A percentile compares a stretch with the other conserved stretches of the same genome.
Conservation (phyloP, 208 protist genomes). For the Porcisia hertigi region DNA sequence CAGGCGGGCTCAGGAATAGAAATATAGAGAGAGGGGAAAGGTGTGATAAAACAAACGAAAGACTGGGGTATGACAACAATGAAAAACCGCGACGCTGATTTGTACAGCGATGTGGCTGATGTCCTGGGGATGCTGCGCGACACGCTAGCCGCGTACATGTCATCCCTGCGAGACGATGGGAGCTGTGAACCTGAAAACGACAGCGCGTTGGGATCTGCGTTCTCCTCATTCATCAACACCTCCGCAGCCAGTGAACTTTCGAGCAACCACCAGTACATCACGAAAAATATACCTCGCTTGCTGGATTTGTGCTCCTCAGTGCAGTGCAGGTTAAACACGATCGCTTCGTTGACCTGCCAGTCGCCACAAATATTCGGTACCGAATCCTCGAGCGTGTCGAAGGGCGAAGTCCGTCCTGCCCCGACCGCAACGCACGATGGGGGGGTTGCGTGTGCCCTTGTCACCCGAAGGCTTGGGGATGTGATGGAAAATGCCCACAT, state of each 20-base stretch:
- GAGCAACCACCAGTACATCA: slow-evolving; percentile 16
- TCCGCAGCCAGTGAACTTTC: slow-evolving; percentile 1
- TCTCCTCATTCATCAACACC: not conserved
- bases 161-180: slow-evolving; percentile 4
- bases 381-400: not conserved
- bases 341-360: not conserved
- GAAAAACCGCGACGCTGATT: slow-evolving; percentile 1
- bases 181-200: not conserved
- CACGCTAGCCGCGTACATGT: slow-evolving; percentile 22
- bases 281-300: slow-evolving; percentile 12
- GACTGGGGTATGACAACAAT: not conserved
- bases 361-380: not conserved
- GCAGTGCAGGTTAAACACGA: slow-evolving; percentile 8
- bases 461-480: slow-evolving; percentile 37
- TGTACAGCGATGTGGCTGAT: slow-evolving; percentile 29
- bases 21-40: too few relatives aligned
- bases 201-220: not conserved
- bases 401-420: slow-evolving; percentile 1
- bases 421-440: not conserved
- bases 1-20: too few relatives aligned
- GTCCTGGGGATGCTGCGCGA: slow-evolving; percentile 33
- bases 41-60: slow-evolving; percentile 7
- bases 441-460: slow-evolving; percentile 18
- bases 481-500: slow-evolving; percentile 37
- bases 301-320: slow-evolving; percentile 14